Percentiles rank a stretch among this genome's conserved stretches.
Evolutionary conservation across 2,329 filamentous ascomycete species (phyloP).

Genomic region (Lecanicillium sp.): DNA sequence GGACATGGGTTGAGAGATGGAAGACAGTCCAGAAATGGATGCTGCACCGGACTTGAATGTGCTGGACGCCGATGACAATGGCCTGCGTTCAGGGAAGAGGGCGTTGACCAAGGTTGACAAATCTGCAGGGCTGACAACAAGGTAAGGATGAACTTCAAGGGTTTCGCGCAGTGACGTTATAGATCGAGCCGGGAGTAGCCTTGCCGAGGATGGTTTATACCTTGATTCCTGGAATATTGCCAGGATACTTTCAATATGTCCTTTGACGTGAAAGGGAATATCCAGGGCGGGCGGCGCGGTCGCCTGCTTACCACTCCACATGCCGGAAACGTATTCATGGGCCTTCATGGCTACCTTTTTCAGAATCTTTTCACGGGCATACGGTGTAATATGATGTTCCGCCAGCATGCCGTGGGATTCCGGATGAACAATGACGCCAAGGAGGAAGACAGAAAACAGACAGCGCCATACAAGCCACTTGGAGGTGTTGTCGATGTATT

Average conservation of each 20-base stretch:
- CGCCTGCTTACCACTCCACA: constrained; percentile 60
- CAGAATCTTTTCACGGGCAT: constrained; percentile 74
- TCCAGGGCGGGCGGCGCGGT: constrained; percentile 37
- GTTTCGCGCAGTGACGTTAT: constrained; percentile 67
- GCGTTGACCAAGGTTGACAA: constrained; percentile 73
- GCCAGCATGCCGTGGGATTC: constrained; percentile 75
- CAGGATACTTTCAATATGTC: constrained; percentile 65
- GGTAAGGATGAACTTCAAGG: constrained; percentile 69
- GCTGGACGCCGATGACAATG: constrained; percentile 52
- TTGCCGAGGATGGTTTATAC: constrained; percentile 40
- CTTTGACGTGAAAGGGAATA: constrained; percentile 53
- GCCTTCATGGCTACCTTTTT: constrained; percentile 74
- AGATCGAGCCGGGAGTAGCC: constrained; percentile 61
- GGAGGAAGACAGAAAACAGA: constrained; percentile 82
- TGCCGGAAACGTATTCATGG: constrained; percentile 70
- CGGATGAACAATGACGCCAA: constrained; percentile 77
- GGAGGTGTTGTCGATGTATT: constrained; percentile 65
- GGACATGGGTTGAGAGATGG: constrained; percentile 58
- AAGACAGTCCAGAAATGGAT: constrained; percentile 60
- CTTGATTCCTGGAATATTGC: constrained; percentile 50
- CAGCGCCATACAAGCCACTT: constrained; percentile 84
- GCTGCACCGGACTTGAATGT: constrained; percentile 58
- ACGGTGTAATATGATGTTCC: constrained; percentile 87
- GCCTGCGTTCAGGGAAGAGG: constrained; percentile 68
- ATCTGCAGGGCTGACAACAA: constrained; percentile 73